Base-by-base conservation (phyloP, 2,329 filamentous ascomycete species). In the Meredithiella fracta region DNA sequence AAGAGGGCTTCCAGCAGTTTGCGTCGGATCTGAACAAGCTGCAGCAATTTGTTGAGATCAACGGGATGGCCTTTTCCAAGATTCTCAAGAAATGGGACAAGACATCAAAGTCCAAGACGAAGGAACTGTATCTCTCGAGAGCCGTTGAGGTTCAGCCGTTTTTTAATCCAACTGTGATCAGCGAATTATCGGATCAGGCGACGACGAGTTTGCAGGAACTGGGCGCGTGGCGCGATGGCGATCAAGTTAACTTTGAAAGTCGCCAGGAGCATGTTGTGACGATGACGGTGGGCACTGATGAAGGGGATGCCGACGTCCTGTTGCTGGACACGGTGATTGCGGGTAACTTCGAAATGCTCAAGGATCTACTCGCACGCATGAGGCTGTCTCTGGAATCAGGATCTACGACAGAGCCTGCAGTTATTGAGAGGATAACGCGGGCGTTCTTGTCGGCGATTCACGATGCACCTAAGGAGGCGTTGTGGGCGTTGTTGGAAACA, bases 71-170 rank as follows among this genome's bases (percentile, higher is more conserved):
- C 15, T 96, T 97, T 67, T 96, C 91, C 26, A 98, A 98, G 69
- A 98, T 98, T 59, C 73, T 98, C 61, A 98, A 98, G 72, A 98
- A 98, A 79, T 98, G 92, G 92, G 92, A 98, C 71, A 98, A 98
- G 78, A 96, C 90, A 1, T 96, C 91, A 62, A 98, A 97, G 76
- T 97, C 91, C 53, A 91, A 91, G 68, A 96, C 92, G 59, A 98
- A 98, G 69, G 92, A 97, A 70, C 78, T 97, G 42, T 98, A 97
- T 66, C 81, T 98, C 37, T 94, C 94, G 8, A 79, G 92, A 59
- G 92, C 92, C 7, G 91, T 98, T 60, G 92, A 98, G 68, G 90
- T 97, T 6, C 92, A 97, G 65, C 92, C 92, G 5, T 97, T 94
- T 68, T 98, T 97, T 76, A 97, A 98, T 68, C 83, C 91, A 49